These are phyloP conservation scores for Aspergillus carlsbadensis DNA, from an alignment of 495 filamentous ascomycete species.

Conservation along the genomic window DNA sequence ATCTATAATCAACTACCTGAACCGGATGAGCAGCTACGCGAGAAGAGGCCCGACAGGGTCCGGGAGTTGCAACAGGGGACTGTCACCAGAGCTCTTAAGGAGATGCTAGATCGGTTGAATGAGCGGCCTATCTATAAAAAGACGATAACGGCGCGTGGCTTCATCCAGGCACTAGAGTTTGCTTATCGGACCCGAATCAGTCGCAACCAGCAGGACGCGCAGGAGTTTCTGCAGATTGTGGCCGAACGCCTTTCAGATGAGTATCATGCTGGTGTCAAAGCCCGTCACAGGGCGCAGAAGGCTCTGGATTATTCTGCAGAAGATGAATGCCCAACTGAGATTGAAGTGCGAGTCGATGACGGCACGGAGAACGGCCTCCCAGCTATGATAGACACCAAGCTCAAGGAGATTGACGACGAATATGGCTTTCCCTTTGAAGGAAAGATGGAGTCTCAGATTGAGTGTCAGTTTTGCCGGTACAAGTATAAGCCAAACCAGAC, in stretches of 20 bases:
- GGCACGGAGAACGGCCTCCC: conserved; percentile 39
- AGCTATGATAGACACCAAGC: conserved; percentile 43
- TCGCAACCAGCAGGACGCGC: conserved; percentile 96
- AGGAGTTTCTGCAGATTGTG: conserved; percentile 94
- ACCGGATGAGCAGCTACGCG: conserved; percentile 42
- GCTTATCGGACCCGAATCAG: conserved; percentile 89
- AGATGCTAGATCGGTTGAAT: conserved; percentile 88
- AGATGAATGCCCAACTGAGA: conserved; percentile 27
- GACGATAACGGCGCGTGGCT: conserved; percentile 80
- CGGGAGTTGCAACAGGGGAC: conserved; percentile 74
- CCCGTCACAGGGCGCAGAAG: conserved; percentile 48
- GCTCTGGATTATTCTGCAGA: conserved; percentile 18
- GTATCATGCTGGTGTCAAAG: conserved; percentile 79
- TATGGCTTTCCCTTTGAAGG: conserved; percentile 86
- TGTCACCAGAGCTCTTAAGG: conserved; percentile 87
- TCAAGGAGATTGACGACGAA: conserved; percentile 52
- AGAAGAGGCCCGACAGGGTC: conserved; percentile 58
- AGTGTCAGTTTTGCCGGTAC: conserved; percentile 86
- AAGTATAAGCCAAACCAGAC: conserved; percentile 79
- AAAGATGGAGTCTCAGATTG: conserved; percentile 83
- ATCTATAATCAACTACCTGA: conserved; percentile 61
- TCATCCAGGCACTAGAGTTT: conserved; percentile 76
- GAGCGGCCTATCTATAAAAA: conserved; percentile 93
- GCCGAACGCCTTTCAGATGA: conserved; percentile 90
- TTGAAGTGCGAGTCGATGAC: conserved; percentile 45